Evolutionary conservation across 805 yeast species (phyloP), one percentile per base, ranked within the genome.

Genomic region (Tanozyma kutaoensis): DNA sequence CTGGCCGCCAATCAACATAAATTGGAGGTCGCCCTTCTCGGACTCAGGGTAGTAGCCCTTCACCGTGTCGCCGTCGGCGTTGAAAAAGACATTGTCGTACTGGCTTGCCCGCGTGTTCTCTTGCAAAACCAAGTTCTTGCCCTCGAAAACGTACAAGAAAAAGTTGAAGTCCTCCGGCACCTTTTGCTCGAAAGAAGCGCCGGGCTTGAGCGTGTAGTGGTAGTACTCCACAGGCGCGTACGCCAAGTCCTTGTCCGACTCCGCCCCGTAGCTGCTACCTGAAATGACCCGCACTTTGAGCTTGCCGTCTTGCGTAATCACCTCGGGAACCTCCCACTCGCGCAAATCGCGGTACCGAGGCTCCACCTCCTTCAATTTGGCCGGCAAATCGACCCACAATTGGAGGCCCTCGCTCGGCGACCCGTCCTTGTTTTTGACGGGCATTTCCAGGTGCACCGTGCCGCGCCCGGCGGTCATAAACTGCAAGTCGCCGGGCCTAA

Each of bases 401-500:
- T 22, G 24, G 6, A 22, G 5, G 12, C 24, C 24, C 6, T 30
- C 32, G 23, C 33, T 37, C 7, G 28, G 24, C 2, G 40, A 32
- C 9, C 40, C 42, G 22, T 39, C 42, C 22, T 63, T 64, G 34
- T 55, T 52, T 21, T 62, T 57, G 20, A 74, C 74, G 7, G 94
- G 94, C 71, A 82, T 82, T 46, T 84, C 95, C 3, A 84, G 68
- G 48, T 82, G 95, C 29, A 79, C 79, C 20, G 82, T 71, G 27
- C 93, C 95, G 40, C 66, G 68, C 33, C 94, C 95, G 4, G 95
- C 94, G 15, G 94, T 84, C 95, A 84, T 84, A 50, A 84, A 82
- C 50, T 84, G 95, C 38, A 85, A 58, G 47, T 84, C 95, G 31
- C 94, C 95, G 6, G 82, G 71, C 34, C 68, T 62, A 28, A 85